Evolutionary conservation across 1,284 basidiomycete species (phyloP), one percentile per base, ranked within the genome.

Genomic region (Cutaneotrichosporon cyanovorans): DNA sequence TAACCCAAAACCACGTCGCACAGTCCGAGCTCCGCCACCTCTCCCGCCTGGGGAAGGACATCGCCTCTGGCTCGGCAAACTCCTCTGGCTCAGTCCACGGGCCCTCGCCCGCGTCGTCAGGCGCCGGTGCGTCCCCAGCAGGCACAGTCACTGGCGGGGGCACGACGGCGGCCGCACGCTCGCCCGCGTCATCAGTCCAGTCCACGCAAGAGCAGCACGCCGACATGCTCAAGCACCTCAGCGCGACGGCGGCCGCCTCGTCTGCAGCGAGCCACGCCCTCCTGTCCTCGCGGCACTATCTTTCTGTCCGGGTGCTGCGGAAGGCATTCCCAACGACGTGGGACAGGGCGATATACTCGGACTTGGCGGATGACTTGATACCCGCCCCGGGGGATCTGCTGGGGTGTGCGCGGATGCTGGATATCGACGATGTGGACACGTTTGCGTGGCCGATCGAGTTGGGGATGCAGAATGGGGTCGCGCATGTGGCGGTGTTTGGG

Each of bases 381-480:
- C 61, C 66, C 10, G 54, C 59, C 0, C 60, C 62, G 0, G 57
- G 57, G 16, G 67, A 69, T 53, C 35, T 42, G 25, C 48, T 69
- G 8, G 66, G 65, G 5, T 46, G 55, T 19, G 65, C 65, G 15
- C 59, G 59, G 19, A 41, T 46, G 35, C 48, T 69, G 36, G 62
- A 66, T 47, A 56, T 63, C 18, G 63, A 68, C 44, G 45, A 53
- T 18, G 42, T 47, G 2, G 58, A 62, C 28, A 45, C 44, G 21
- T 69, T 68, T 42, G 62, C 56, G n/a, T 69, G 67, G 67, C 67
- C 67, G 3, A 68, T 69, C 36, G 67, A 69, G 52, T 46, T 68
- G 7, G 67, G 66, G 30, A 64, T 68, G 62, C 56, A 56, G 50
- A 58, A 59, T n/a, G 62, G 63, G 7, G 53, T 65, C 9, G 61